A percentile compares a stretch with the other conserved stretches of the same genome.
phyloP scores from a whole-genome alignment of 225 moss, liverwort and hornwort genomes.

The Pseudoscleropodium purum region DNA sequence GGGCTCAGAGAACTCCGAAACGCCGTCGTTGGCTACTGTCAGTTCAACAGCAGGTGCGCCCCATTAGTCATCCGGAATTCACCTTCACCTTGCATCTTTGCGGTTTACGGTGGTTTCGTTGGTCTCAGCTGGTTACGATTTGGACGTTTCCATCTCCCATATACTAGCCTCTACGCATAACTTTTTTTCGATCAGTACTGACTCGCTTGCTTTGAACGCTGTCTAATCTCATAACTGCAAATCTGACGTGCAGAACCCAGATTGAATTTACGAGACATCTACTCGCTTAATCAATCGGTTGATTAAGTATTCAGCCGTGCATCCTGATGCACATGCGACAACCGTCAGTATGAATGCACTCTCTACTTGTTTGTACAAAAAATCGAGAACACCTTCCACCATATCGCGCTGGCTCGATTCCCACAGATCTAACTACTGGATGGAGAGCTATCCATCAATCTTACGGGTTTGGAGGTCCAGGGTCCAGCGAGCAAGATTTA shows the following conservation, averaged over 20 bases:
- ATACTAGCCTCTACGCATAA: not conserved
- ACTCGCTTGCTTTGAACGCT: not conserved
- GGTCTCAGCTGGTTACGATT: not conserved
- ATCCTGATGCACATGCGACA: not conserved
- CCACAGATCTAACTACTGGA: not conserved
- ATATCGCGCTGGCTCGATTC: not conserved
- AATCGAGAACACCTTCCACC: not conserved
- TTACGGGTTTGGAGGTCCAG: not conserved
- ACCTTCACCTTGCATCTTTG: not conserved
- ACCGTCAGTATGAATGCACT: not conserved
- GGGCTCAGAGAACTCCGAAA: conserved; percentile 66
- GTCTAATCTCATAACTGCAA: not conserved
- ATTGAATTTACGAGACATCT: conserved; percentile 34
- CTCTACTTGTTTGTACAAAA: not conserved
- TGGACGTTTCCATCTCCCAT: not conserved
- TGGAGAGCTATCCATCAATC: not conserved
- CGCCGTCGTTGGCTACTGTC: conserved; percentile 39
- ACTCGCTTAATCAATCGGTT: conserved; percentile 20
- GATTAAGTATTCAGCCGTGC: not conserved
- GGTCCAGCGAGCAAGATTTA: not conserved
- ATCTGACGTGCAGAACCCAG: conserved; percentile 23
- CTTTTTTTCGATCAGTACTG: not conserved
- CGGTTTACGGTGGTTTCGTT: not conserved
- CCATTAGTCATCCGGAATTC: not conserved
- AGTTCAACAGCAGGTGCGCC: conserved; percentile 37